These are phyloP conservation scores for Citrus glauca DNA, from an alignment of 345 rosid genomes.

Conservation along the genomic window DNA sequence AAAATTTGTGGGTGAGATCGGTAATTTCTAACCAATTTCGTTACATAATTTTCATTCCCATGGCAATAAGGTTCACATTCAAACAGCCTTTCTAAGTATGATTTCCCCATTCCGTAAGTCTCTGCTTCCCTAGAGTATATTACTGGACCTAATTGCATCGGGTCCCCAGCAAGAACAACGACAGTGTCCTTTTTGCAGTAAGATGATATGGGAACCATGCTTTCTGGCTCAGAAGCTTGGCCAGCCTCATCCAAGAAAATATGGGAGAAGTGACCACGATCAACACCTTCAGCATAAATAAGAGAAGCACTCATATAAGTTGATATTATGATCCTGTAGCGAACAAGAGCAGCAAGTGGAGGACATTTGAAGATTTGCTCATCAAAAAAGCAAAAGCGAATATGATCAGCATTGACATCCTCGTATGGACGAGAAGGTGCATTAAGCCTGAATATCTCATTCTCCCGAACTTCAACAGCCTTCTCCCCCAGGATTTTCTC, in stretches of 20 bases:
- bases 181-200: constrained; percentile 63
- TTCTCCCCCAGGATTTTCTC: constrained; percentile 56
- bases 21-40: constrained; percentile 71
- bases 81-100: constrained; percentile 78
- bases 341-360: constrained; percentile 47
- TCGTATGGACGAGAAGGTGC: constrained; percentile 71
- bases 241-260: constrained; percentile 93
- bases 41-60: constrained; percentile 65
- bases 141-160: constrained; percentile 93
- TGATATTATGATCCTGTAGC: constrained; percentile 60
- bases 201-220: constrained; percentile 67
- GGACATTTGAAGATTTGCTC: constrained; percentile 68
- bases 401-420: constrained; percentile 56
- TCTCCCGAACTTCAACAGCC: constrained; percentile 39
- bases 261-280: constrained; percentile 82
- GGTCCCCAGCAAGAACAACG: constrained; percentile 95
- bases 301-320: constrained; percentile 87
- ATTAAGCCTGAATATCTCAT: constrained; percentile 78
- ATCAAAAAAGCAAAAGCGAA: constrained; percentile 68
- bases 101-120: constrained; percentile 56
- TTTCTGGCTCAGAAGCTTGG: constrained; percentile 97
- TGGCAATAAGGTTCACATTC: constrained; percentile 45
- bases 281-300: constrained; percentile 74
- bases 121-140: constrained; percentile 71
- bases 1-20: constrained; percentile 82